Evolutionary conservation across 75 land plant species (phyloP).

Genomic region (Sequoia sempervirens): DNA sequence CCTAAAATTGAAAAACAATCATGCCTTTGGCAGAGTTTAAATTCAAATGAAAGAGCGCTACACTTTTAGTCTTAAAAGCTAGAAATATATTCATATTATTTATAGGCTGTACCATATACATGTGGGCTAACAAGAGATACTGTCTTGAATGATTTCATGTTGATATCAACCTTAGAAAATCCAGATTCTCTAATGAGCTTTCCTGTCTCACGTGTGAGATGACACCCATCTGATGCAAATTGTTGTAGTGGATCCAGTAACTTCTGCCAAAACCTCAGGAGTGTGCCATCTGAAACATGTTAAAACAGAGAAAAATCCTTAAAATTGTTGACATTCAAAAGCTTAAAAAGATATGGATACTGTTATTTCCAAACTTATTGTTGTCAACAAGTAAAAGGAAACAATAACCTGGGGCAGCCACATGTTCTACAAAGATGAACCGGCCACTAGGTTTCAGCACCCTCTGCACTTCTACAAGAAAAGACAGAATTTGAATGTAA

Average conservation of each 20-base stretch:
- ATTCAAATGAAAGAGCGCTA: not conserved
- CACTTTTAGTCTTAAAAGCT: not conserved
- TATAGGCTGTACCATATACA: slow-evolving; percentile 39
- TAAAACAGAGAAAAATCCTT: not conserved
- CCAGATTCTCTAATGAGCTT: slow-evolving; percentile 45
- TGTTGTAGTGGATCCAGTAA: slow-evolving; percentile 78
- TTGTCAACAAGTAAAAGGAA: not conserved
- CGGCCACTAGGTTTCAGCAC: slow-evolving; percentile 79
- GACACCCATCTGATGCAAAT: slow-evolving; percentile 79
- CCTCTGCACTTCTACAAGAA: slow-evolving; percentile 68
- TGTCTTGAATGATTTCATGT: slow-evolving; percentile 20
- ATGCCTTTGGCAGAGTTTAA: not conserved
- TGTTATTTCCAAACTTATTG: not conserved
- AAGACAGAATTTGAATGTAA: not conserved
- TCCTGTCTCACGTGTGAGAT: slow-evolving; percentile 68
- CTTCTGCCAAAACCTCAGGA: slow-evolving; percentile 50
- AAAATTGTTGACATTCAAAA: not conserved
- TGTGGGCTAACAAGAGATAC: slow-evolving; percentile 40
- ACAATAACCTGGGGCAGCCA: slow-evolving; percentile 78
- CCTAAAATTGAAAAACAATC: no score
- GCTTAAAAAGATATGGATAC: not conserved
- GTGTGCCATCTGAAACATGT: slow-evolving; percentile 60
- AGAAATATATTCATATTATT: slow-evolving; percentile 2
- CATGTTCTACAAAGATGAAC: slow-evolving; percentile 84
- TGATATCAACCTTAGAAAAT: slow-evolving; percentile 38